These are phyloP conservation scores for Maudiozyma barnettii DNA, from an alignment of 805 yeast species.

Conservation along the genomic window DNA sequence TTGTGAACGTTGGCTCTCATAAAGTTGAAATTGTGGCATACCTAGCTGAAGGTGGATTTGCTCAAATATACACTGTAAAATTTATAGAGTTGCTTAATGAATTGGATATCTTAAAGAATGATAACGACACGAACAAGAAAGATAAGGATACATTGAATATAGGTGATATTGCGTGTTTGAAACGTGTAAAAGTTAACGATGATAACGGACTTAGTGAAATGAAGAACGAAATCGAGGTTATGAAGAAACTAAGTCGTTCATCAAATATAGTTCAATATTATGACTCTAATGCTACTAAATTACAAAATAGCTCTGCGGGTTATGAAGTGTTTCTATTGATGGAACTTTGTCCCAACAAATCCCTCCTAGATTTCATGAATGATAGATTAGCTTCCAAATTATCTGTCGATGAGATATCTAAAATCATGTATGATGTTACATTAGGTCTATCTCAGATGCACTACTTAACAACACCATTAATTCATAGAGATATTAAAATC, in stretches of 20 bases:
- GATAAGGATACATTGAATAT: constrained; percentile 13
- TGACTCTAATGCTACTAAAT: constrained; percentile 67
- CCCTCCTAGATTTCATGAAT: constrained; percentile 88
- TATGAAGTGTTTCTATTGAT: constrained; percentile 86
- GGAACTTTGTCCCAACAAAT: constrained; percentile 86
- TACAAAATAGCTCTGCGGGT: constrained; percentile 31
- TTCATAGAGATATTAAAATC: constrained; percentile 89
- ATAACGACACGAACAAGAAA: constrained; percentile 6
- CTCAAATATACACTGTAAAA: constrained; percentile 62
- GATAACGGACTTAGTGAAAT: constrained; percentile 56
- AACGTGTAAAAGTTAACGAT: constrained; percentile 64
- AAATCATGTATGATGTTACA: constrained; percentile 74
- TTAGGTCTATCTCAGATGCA: constrained; percentile 84
- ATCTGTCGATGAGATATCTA: constrained; percentile 64
- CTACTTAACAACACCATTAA: constrained; percentile 49
- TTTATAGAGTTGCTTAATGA: constrained; percentile 30
- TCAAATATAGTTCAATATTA: constrained; percentile 56
- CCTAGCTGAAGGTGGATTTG: constrained; percentile 70
- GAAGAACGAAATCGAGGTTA: constrained; percentile 69
- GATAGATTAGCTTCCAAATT: constrained; percentile 70
- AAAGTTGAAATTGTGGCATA: constrained; percentile 44
- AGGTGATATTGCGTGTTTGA: constrained; percentile 53
- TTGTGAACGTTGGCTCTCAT: constrained; percentile 55
- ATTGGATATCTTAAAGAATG: constrained; percentile 8
- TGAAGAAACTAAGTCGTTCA: constrained; percentile 51